Base-by-base conservation (phyloP, 306 rosid species). In the Mimosa pudica region DNA sequence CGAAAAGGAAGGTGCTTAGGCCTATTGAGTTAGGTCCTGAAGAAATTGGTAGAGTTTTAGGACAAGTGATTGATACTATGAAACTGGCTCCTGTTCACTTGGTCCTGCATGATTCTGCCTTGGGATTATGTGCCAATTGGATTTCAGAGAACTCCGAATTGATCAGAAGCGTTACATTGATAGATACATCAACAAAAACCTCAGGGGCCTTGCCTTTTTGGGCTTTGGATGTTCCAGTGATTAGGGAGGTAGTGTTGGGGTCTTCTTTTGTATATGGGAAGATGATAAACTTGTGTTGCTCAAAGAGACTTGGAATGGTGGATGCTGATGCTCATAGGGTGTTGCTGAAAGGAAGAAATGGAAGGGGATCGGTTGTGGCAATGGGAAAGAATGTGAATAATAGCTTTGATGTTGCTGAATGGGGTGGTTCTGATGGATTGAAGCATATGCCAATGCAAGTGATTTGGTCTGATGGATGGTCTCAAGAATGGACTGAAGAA, bases 31-130 rank as follows among this genome's bases (percentile, higher is more conserved):
- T 93, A 71, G 89, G 92, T 13, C 85, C 94, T 32, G 86, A 79
- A 69, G 96, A 90, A 79, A 82, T 93, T 70, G 91, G 94, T 4
- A 89, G 71, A 74, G 93, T 95, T 52, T 75, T 95, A 86, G 98
- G 90, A 12, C 94, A 95, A 79, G 89, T 91, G 8, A 79, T 95
- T 63, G 89, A 77, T 76, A 78, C 98, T 0, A 10, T 87, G 83
- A 91, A 88, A 51, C 66, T 95, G 6, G 87, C 94, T 55, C 98
- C 99, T 64, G 91, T 93, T 79, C 99, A 95, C 77, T 87, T 95
- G 89, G 93, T 93, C 1, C 67, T 95, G 77, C 98, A 95, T 24
- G 99, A 95, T 84, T 91, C 96, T 1, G 97, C 92, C 47, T 86
- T 93, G 75, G 90, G 89, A 54, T 86, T 82, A 80, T 36, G 83